Evolutionary conservation across 495 filamentous ascomycete species (phyloP).

Genomic region (Penicillium argentinense): DNA sequence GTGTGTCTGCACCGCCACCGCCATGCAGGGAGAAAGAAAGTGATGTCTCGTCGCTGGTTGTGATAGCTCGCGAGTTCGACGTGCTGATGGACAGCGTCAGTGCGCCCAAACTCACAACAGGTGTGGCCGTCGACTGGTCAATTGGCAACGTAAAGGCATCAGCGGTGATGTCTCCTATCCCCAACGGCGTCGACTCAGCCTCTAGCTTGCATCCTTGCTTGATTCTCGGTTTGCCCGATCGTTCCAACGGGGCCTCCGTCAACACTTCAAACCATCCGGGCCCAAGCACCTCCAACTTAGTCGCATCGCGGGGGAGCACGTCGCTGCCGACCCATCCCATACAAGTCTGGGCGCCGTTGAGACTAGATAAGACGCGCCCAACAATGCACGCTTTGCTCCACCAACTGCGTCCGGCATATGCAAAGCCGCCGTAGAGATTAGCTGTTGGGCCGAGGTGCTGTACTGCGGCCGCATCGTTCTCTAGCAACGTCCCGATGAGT

Average conservation of each 20-base stretch:
- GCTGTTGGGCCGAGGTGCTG: slow-evolving; percentile 63
- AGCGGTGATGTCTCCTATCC: slow-evolving; percentile 47
- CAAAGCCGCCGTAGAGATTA: slow-evolving; percentile 78
- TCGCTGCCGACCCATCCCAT: slow-evolving; percentile 75
- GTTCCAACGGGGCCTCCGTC: slow-evolving; percentile 31
- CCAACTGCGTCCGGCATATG: slow-evolving; percentile 68
- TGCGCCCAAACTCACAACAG: slow-evolving; percentile 16
- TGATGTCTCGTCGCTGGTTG: slow-evolving; percentile 50
- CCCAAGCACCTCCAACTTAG: slow-evolving; percentile 31
- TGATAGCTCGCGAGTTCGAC: slow-evolving; percentile 26
- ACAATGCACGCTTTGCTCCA: slow-evolving; percentile 82
- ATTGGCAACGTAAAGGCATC: slow-evolving; percentile 39
- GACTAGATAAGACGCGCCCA: slow-evolving; percentile 69
- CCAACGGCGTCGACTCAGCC: slow-evolving; percentile 37
- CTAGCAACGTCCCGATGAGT: slow-evolving; percentile 74
- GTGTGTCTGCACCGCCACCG: slow-evolving; percentile 10
- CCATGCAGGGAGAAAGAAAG: slow-evolving; percentile 48
- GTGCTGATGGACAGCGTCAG: slow-evolving; percentile 22
- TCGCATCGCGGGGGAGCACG: slow-evolving; percentile 42
- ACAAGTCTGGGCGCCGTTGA: slow-evolving; percentile 65
- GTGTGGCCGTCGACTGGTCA: slow-evolving; percentile 17
- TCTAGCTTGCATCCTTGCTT: slow-evolving; percentile 36
- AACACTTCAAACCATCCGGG: slow-evolving; percentile 68
- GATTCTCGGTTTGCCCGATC: slow-evolving; percentile 35
- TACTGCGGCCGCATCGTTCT: slow-evolving; percentile 69